Evolutionary conservation across 1,284 basidiomycete species (phyloP), one percentile per base, ranked within the genome.

Genomic region (Boletus semigastroideus): DNA sequence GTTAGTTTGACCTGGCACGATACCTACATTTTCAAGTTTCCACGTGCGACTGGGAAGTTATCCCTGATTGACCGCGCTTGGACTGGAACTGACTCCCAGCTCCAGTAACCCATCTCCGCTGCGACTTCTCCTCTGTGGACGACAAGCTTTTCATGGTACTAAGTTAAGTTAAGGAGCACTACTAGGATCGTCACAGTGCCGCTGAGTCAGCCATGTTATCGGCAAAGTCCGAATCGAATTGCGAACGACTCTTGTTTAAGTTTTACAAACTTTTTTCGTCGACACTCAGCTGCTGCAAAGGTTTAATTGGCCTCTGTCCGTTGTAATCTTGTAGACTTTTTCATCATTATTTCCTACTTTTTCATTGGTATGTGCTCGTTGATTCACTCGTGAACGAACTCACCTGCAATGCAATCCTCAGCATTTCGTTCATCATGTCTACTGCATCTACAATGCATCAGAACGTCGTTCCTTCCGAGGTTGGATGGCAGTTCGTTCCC

Each of bases 401-500:
- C 11, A 41, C 45, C 14, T 14, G 16, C 30, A 33, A 43, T 50
- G 52, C 42, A 33, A 43, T 51, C 54, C 42, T 46, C 31, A 72
- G 69, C 69, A 70, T 64, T 59, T 66, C 54, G 58, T 53, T 51
- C 56, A 57, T 62, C 59, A 69, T 63, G 69, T 58, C 63, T 51
- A 56, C 60, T 50, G 42, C 62, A 68, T 55, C 71, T 59, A 48
- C 70, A 43, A 62, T 66, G 53, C 78, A 78, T 66, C 71, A 74
- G 72, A 78, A 77, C 69, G 83, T 88, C 76, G 76, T 86, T 76
- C 88, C 88, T 69, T 90, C 86, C 58, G 89, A 92, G 77, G 93
- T 96, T 69, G 92, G 93, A 75, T 96, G 92, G 92, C 93, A 95
- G 75, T 96, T 96, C 75, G 92, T 95, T 62, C 92, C 92, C 49